Evolutionary conservation across 208 protist species (phyloP), one percentile per base, ranked within the genome.

Genomic region (Trypanosomatidae sp.): DNA sequence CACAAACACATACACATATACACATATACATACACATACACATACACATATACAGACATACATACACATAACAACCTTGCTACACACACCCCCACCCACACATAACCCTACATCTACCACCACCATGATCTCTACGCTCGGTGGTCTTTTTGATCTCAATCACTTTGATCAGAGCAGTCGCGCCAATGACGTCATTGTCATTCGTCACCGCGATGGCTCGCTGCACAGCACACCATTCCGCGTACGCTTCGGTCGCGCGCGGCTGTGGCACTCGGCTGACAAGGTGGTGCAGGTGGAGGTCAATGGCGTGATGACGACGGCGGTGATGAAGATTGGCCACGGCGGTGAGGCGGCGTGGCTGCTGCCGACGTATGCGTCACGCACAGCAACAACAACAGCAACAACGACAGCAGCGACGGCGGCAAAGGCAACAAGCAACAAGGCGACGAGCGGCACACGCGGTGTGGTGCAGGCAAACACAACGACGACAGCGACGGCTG

Each of bases 181-280:
- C 15, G 95, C 96, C 6, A 98, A 98, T 39, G 97, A 99, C 54
- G 89, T 99, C 15, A 87, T 99, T 33, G 94, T 98, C 0, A 72
- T 98, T 3, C 71, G 85, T 16, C 96, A 99, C 52, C 57, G 70
- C 6, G 93, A 98, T 66, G 96, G 96, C 38, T 69, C 77, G 2
- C 53, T 98, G 6, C 76, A 81, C 23, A 92, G 75, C 54, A 97
- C 91, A 0, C 94, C 96, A 1, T 98, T 98, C 61, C 96, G 98
- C 52, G 89, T 99, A 10, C 85, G 96, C 23, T 98, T 99, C 55
- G 96, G 96, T 8, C 92, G 95, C 15, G 59, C 93, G 1, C 91
- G 96, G 48, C 61, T 98, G 19, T 74, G 97, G 43, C 70, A 66
- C 30, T 61, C 70, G 16, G 58, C 61, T 10, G 92, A 97, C 49